These are phyloP conservation scores for Meira nashicola DNA, from an alignment of 1,284 basidiomycete species.

Conservation along the genomic window DNA sequence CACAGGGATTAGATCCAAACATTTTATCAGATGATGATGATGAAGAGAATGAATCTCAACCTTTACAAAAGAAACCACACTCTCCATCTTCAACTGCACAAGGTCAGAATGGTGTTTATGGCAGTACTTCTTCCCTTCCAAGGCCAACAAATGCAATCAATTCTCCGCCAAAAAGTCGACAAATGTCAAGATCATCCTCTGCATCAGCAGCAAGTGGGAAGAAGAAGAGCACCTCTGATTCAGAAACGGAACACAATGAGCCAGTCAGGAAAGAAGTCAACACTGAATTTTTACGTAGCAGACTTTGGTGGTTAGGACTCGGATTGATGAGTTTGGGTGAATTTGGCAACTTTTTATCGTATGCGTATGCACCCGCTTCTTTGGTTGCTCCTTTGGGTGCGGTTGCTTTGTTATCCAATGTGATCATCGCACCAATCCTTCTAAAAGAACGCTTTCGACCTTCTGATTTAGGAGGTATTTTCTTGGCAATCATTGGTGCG, in stretches of 20 bases:
- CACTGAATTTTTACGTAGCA: slow-evolving; percentile 40
- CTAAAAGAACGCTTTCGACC: slow-evolving; percentile 56
- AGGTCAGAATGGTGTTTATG: background rate
- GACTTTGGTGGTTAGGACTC: slow-evolving; percentile 91
- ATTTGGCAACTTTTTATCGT: slow-evolving; percentile 78
- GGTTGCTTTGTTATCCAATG: slow-evolving; percentile 79
- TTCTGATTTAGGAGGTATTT: slow-evolving; percentile 75
- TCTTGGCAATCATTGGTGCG: slow-evolving; percentile 45
- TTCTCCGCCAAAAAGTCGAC: slow-evolving; percentile 2
- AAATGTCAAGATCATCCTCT: too few relatives aligned
- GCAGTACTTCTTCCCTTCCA: background rate
- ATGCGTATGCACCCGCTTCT: slow-evolving; percentile 81
- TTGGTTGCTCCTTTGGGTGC: slow-evolving; percentile 93
- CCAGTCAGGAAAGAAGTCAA: slow-evolving; percentile 18
- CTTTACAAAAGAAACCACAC: background rate
- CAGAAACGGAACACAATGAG: slow-evolving; percentile 4
- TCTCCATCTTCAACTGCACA: background rate
- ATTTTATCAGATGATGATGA: slow-evolving; percentile 57
- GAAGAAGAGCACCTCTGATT: background rate
- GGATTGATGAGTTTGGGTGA: slow-evolving; percentile 86
- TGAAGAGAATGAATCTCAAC: background rate
- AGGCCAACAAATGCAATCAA: background rate
- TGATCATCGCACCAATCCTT: slow-evolving; percentile 83
- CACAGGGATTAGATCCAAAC: slow-evolving; percentile 51
- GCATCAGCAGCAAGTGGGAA: background rate